Evolutionary conservation across 495 filamentous ascomycete species (phyloP).

Genomic region (Friedmanniomyces simplex): DNA sequence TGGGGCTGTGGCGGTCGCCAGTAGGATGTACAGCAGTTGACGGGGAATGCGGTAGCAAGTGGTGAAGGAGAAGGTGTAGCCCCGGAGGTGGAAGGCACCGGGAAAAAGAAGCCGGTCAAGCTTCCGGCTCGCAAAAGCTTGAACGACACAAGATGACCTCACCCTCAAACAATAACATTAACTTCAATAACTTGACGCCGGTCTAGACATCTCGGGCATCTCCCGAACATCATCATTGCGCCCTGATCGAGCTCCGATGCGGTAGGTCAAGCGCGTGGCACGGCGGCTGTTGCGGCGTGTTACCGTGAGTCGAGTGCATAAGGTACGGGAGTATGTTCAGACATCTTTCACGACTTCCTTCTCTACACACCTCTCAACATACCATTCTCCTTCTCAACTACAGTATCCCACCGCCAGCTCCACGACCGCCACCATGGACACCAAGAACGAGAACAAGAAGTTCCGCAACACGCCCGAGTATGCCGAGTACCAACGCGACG

Average conservation of each 20-base stretch:
- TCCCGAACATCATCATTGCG: background rate
- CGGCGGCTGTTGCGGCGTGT: background rate
- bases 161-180: too few relatives aligned
- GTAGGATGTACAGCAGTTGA: too few relatives aligned
- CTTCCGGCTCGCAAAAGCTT: too few relatives aligned
- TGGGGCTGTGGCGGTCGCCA: too few relatives aligned
- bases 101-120: too few relatives aligned
- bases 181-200: too few relatives aligned
- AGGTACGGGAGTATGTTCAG: background rate
- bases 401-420: background rate
- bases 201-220: background rate
- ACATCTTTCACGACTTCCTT: background rate
- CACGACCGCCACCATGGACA: slow-evolving; percentile 32
- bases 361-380: background rate
- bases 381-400: background rate
- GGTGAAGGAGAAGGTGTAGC: too few relatives aligned
- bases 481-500: slow-evolving; percentile 51
- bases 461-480: slow-evolving; percentile 50
- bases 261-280: background rate
- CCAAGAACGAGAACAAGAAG: slow-evolving; percentile 46
- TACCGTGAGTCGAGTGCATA: background rate
- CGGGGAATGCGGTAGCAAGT: too few relatives aligned
- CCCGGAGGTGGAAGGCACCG: too few relatives aligned
- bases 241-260: background rate
- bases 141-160: too few relatives aligned